Conservation (phyloP, 768 basidiomycete genomes). For the Hypholoma sublateritium region DNA sequence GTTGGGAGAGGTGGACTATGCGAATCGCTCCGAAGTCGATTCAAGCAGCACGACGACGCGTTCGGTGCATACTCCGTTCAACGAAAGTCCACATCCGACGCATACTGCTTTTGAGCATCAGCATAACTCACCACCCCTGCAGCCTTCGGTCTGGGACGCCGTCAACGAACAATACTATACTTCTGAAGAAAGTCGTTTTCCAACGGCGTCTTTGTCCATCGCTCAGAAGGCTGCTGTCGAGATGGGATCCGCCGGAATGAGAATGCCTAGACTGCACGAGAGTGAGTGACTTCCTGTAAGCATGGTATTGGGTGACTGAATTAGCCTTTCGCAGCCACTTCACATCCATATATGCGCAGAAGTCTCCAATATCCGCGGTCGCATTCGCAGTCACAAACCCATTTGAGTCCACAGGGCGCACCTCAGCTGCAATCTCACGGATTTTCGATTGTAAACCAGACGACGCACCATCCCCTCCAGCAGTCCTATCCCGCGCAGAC, state of each 20-base stretch:
- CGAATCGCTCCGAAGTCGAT: slow-evolving; percentile 13
- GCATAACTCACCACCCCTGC: neutral
- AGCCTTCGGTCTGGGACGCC: slow-evolving; percentile 13
- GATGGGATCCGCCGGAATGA: neutral
- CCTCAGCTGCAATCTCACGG: slow-evolving; percentile 4
- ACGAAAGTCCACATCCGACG: slow-evolving; percentile 2
- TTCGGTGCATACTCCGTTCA: slow-evolving; percentile 15
- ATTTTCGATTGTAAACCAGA: slow-evolving; percentile 5
- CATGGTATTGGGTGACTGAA: neutral
- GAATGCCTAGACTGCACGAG: slow-evolving; percentile 12
- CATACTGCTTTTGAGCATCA: slow-evolving; percentile 1
- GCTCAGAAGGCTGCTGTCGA: neutral
- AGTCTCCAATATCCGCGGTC: slow-evolving; percentile 13
- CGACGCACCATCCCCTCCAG: slow-evolving; percentile 10
- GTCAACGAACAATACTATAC: slow-evolving; percentile 18
- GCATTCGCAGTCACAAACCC: slow-evolving; percentile 6
- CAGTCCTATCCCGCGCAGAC: neutral
- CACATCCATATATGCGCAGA: slow-evolving; percentile 25
- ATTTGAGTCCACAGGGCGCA: neutral
- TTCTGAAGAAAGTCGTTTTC: slow-evolving; percentile 10
- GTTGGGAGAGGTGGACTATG: slow-evolving; percentile 16
- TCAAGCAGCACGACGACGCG: slow-evolving; percentile 15
- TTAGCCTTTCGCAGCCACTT: slow-evolving; percentile 13
- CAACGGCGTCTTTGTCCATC: neutral
- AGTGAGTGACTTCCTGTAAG: slow-evolving; percentile 8